Evolutionary conservation across 768 basidiomycete genomes (phyloP), one percentile per base, ranked within the genome.

Genomic region (Rhodotorula babjevae): DNA sequence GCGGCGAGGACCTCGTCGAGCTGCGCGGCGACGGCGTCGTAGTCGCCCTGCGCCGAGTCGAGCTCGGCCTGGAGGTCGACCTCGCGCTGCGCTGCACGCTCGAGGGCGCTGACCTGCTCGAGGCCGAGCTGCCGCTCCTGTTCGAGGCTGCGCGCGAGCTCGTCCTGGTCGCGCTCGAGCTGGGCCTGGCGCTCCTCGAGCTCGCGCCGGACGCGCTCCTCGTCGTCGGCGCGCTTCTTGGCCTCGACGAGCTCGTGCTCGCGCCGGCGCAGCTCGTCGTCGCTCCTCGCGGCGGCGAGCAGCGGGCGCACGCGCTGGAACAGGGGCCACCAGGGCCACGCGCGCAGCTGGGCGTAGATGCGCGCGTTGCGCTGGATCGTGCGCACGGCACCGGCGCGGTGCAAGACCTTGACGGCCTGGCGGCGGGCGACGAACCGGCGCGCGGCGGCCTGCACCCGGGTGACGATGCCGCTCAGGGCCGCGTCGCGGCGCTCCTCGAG

Each of bases 271-370:
- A 98, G 85, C 79, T 95, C 95, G 53, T 94, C 93, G 78, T 98
- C 95, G 73, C 87, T 90, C 27, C 93, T 85, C 3, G 95, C 95
- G 0, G 94, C 94, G 31, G 92, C 92, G 44, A 99, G 85, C 23
- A 98, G 81, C 0, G 96, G 96, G 47, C 94, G 90, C 29, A 99
- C 92, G 84, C 95, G 95, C 5, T 93, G 93, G 80, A 94, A 99
- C 16, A 98, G 84, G 73, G 93, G 90, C 96, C 96, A 99, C 96
- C 96, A 98, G 2, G 95, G 93, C 96, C 96, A 98, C 64, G 95
- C 92, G 59, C 87, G 85, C 42, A 99, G 84, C 67, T 92, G 89
- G 14, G 89, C 88, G 79, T 98, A 98, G 31, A 96, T 85, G 31
- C 93, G 84, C 4, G 95, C 95, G 79, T 99, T 99, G 58, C 88